Base-by-base conservation (phyloP, 192 early-diverging fungal species). In the Rhizophagus sp. region DNA sequence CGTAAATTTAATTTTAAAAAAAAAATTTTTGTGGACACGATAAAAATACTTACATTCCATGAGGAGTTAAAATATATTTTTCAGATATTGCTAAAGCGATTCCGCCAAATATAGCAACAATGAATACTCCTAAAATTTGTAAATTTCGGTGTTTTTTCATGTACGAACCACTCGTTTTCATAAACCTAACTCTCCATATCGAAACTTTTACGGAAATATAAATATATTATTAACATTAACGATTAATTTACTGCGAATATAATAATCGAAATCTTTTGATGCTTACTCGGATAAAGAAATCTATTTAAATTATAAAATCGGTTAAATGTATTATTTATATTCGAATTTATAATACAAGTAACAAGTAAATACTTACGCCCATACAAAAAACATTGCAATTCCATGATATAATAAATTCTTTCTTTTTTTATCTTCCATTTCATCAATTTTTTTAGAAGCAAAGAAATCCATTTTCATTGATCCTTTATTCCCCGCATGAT, bases 301-400 rank as follows among this genome's bases (percentile, higher is more conserved):
- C 75, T 76, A 63, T 76, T 7, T 33, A 76, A 50, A 11, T 50
- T 22, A 41, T 36, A 41, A 41, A 41, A 41, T 41, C 5, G 5
- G 39, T 41, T 41, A 41, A 34, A 34, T 15, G 34, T 36, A 36
- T 34, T 1, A 4, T 41, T 52, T 44, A 2, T n/a, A 19, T 47
- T 19, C 5, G 13, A 17, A 33, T 41, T 41, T 41, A 41, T 41
- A 41, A 41, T 41, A 41, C 0, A 57, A 50, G 17, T 13, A 57
- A 57, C 6, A 57, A 8, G 22, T 33, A 25, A 76, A 76, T 27
- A 27, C 62, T 22, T 64, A 76, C 75, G 39, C 44, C 78, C 78
- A 79, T 17, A 50, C 47, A 34, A 61, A 15, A 52, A 79, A 71
- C 78, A 79, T 79, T 17, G 41, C 78, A 57, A 79, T 79, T 36